phyloP scores from a whole-genome alignment of 2,329 filamentous ascomycete genomes.

The Venturia asperata region DNA sequence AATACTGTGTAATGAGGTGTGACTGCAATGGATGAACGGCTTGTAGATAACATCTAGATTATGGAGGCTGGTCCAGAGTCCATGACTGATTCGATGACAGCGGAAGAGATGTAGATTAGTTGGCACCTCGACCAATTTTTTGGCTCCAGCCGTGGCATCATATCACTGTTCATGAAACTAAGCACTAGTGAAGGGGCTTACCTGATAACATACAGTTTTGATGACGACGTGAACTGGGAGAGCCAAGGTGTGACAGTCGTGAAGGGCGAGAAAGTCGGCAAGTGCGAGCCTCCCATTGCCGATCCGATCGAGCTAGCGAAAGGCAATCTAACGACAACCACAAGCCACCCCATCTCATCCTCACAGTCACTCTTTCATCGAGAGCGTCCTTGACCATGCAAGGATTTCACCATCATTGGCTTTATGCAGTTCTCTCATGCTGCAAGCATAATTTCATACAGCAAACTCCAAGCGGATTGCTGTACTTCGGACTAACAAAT shows the following conservation, averaged over 20 bases:
- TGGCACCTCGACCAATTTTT: neutral
- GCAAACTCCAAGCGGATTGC: neutral
- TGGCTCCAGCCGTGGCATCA: neutral
- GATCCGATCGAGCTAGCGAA: neutral
- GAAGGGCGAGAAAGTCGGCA: neutral
- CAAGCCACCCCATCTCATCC: neutral
- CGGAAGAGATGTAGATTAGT: neutral
- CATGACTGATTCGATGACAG: neutral
- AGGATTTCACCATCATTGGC: no score
- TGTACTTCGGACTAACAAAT: neutral
- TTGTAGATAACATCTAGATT: neutral
- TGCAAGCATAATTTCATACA: neutral
- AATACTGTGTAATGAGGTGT: neutral
- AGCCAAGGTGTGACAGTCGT: neutral
- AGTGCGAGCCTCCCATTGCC: neutral
- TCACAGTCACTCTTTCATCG: neutral
- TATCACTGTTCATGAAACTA: no score
- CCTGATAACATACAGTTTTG: neutral
- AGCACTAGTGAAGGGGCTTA: no score
- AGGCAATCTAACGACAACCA: neutral
- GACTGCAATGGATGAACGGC: neutral
- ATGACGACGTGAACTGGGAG: no score
- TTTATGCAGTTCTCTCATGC: no score
- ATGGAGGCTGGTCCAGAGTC: constrained; percentile 10
- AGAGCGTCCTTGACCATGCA: neutral